Percentiles rank a stretch among this genome's conserved stretches.
Evolutionary conservation across 1,139 yeast genomes (phyloP).

Genomic region (Barnettozyma hawaiiensis): DNA sequence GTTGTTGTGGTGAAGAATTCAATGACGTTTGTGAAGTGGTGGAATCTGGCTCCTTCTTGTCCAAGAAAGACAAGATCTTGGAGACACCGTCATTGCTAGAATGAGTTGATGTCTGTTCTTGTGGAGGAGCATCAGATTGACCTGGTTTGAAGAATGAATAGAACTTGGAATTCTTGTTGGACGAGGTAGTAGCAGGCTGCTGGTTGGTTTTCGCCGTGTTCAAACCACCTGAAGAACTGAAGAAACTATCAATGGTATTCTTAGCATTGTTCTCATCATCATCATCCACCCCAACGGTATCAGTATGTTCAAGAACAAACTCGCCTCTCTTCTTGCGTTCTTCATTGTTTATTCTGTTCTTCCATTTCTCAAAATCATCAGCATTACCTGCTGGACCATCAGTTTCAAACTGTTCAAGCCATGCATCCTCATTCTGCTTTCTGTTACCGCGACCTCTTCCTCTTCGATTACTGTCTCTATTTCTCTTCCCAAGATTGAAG

Average conservation of each 20-base stretch:
- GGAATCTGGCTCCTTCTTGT: conserved; percentile 14
- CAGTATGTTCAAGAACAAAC: conserved; percentile 22
- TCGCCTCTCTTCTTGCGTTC: conserved; percentile 51
- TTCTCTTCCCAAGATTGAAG: conserved; percentile 19
- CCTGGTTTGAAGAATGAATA: conserved; percentile 39
- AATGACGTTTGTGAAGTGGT: conserved; percentile 8
- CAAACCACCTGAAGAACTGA: conserved; percentile 31
- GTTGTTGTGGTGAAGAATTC: conserved; percentile 14
- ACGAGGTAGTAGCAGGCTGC: conserved; percentile 11
- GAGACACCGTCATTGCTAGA: conserved; percentile 18
- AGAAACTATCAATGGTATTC: conserved; percentile 49
- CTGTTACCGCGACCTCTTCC: conserved; percentile 17
- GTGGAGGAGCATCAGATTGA: conserved; percentile 8
- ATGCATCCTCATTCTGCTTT: conserved; percentile 35
- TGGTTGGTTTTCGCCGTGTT: conserved; percentile 13
- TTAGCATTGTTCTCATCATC: conserved; percentile 24
- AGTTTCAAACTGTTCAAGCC: conserved; percentile 41
- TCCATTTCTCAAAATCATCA: conserved; percentile 71
- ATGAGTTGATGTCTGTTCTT: conserved; percentile 5
- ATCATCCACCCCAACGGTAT: conserved; percentile 8
- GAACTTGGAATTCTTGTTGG: conserved; percentile 39
- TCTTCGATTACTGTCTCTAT: conserved; percentile 11
- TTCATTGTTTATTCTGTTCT: conserved; percentile 51
- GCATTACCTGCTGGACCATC: conserved; percentile 43
- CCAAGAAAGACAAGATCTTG: conserved; percentile 22